Base-by-base conservation (phyloP, 768 basidiomycete species). In the Auricularia sp. region DNA sequence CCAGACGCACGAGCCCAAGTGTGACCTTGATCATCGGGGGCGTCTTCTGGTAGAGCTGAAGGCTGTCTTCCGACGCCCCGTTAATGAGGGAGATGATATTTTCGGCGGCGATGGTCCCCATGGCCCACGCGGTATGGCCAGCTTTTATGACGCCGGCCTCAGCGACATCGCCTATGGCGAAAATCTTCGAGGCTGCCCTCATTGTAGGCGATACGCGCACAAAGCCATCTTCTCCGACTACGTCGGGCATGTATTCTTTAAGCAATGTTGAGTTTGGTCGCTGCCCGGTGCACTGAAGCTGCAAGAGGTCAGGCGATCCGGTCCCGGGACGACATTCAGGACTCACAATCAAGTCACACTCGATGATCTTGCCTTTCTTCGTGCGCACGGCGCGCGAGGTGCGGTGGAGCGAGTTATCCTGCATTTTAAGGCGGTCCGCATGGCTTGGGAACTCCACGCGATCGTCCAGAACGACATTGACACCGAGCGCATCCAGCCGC, bases 11-110 rank as follows among this genome's bases (percentile, higher is more conserved):
- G 24, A 59, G 24, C 7, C 56, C 56, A 1, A 59, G 56, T 18
- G 56, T 59, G 56, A 59, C 56, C 34, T 59, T 59, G 56, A 59
- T 59, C 56, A 59, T 59, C 16, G 56, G 56, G 5, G 56, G 56
- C 29, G 56, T 59, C 29, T 14, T 29, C 14, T 29, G 24, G 56
- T 59, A 59, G 14, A n/a, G 24, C 56, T 59, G 56, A 6, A 59
- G 56, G 8, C 8, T 24, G 14, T 34, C 34, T 33, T 59, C 56
- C 11, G 11, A 14, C 56, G 56, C 56, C 11, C 56, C 56, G 29
- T 59, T 59, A 24, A 59, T 35, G 56, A 59, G 56, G 24, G 56
- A 29, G 29, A 59, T 59, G 34, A 59, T 59, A 29, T 59, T 59
- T 10, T 59, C 56, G 11, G 56, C 56, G 24, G 56, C 56, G 34